phyloP scores from a whole-genome alignment of 2,329 filamentous ascomycete species.

The Exophiala sp. region DNA sequence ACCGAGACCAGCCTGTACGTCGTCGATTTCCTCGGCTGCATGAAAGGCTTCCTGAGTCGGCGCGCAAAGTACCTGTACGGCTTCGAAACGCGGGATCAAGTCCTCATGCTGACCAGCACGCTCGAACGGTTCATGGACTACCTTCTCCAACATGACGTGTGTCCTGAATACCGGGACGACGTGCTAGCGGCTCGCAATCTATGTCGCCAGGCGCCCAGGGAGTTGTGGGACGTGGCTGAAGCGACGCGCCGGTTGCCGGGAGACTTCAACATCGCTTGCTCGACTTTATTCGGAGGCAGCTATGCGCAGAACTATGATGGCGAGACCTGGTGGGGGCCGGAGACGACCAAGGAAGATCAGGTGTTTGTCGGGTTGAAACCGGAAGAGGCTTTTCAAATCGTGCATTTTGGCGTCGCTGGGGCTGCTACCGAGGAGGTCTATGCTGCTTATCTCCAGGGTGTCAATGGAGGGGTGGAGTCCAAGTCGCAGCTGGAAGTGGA shows the following conservation, averaged over 20 bases:
- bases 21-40: conserved; percentile 74
- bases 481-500: conserved; percentile 36
- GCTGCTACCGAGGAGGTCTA: conserved; percentile 40
- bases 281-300: conserved; percentile 58
- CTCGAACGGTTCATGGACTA: conserved; percentile 87
- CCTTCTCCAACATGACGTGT: conserved; percentile 75
- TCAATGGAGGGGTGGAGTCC: conserved; percentile 31
- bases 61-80: conserved; percentile 53
- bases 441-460: conserved; percentile 35
- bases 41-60: conserved; percentile 66
- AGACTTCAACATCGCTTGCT: conserved; percentile 71
- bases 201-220: conserved; percentile 60
- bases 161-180: conserved; percentile 67
- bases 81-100: conserved; percentile 48
- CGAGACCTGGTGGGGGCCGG: conserved; percentile 37
- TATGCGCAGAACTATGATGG: conserved; percentile 41
- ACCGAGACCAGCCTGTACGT: conserved; percentile 52
- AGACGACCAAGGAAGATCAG: conserved; percentile 27
- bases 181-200: conserved; percentile 60
- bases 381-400: conserved; percentile 45
- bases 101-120: conserved; percentile 59
- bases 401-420: conserved; percentile 47
- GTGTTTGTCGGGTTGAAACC: conserved; percentile 38
- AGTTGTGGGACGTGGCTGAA: conserved; percentile 57
- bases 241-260: conserved; percentile 60